Conservation (phyloP, 139 green algal genomes). For the Tetradesmus lagerheimii region DNA sequence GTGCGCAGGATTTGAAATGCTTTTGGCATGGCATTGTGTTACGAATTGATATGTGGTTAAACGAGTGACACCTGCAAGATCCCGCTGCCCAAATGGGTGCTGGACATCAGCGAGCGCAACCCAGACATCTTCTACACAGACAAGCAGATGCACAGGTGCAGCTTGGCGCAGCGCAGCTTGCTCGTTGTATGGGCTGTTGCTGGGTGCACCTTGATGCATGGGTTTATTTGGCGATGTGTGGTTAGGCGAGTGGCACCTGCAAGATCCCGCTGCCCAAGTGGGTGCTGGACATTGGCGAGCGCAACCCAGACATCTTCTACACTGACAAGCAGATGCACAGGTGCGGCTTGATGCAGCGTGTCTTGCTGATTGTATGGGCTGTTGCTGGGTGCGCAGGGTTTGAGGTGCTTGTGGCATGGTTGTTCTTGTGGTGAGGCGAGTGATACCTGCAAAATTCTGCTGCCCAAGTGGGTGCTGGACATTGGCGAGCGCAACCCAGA, state of each 20-base stretch:
- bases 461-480: conserved; percentile 94
- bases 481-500: conserved; percentile 89
- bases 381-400: too few species aligned
- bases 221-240: too few species aligned
- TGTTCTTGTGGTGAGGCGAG: too few species aligned
- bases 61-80: conserved; percentile 95
- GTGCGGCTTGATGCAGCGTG: neutral
- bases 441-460: conserved; percentile 92
- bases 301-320: conserved; percentile 96
- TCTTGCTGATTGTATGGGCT: too few species aligned
- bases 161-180: too few species aligned
- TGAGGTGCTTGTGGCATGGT: too few species aligned
- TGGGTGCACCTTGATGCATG: too few species aligned
- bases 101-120: conserved; percentile 86
- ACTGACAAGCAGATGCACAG: conserved; percentile 82
- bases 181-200: too few species aligned
- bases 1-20: too few species aligned
- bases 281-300: conserved; percentile 91
- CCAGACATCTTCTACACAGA: conserved; percentile 98
- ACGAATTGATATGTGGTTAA: too few species aligned
- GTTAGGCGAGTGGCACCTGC: conserved; percentile 92
- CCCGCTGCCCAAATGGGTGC: conserved; percentile 93
- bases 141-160: conserved; percentile 53
- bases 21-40: too few species aligned
- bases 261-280: conserved; percentile 95